Conservation (phyloP, 2,329 filamentous ascomycete genomes). For the Fusarium humuli region DNA sequence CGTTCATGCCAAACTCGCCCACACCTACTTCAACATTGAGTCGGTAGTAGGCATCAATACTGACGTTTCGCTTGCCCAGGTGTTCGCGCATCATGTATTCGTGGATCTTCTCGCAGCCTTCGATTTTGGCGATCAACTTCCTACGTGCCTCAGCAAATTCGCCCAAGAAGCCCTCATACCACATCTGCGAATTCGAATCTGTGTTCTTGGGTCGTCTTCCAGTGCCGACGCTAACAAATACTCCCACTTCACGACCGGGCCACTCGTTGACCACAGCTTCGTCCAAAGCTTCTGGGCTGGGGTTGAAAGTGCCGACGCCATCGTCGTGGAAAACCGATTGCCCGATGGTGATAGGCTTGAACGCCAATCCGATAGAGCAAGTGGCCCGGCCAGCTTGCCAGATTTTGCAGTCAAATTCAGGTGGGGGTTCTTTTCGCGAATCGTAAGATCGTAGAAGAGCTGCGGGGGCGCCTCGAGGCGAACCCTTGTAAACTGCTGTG, state of each 20-base stretch:
- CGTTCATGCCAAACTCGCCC: conserved; percentile 98
- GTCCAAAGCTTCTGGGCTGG: conserved; percentile 84
- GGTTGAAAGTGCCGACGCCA: conserved; percentile 91
- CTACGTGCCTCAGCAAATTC: conserved; percentile 91
- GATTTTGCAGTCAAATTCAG: conserved; percentile 93
- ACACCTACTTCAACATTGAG: conserved; percentile 98
- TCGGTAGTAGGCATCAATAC: conserved; percentile 90
- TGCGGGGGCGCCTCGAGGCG: conserved; percentile 73
- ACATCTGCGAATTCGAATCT: conserved; percentile 79
- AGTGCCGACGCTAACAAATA: conserved; percentile 94
- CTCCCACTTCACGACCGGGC: conserved; percentile 91
- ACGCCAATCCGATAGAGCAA: conserved; percentile 87
- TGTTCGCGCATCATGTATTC: conserved; percentile 85
- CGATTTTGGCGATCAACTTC: conserved; percentile 89
- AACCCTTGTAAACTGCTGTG: conserved; percentile 90
- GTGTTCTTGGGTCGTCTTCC: conserved; percentile 78
- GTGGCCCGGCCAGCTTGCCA: conserved; percentile 99
- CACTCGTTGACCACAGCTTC: conserved; percentile 94
- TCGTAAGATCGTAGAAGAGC: conserved; percentile 92
- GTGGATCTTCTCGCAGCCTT: conserved; percentile 93
- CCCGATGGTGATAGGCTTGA: conserved; percentile 94
- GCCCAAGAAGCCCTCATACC: conserved; percentile 95
- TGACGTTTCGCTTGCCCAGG: conserved; percentile 81
- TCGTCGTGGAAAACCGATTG: conserved; percentile 96
- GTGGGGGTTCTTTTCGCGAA: conserved; percentile 88